A percentile compares a stretch with the other conserved stretches of the same genome.
These are phyloP conservation scores for Fonsecaea pugnacius DNA, from an alignment of 2,329 filamentous ascomycete species.

Conservation along the genomic window DNA sequence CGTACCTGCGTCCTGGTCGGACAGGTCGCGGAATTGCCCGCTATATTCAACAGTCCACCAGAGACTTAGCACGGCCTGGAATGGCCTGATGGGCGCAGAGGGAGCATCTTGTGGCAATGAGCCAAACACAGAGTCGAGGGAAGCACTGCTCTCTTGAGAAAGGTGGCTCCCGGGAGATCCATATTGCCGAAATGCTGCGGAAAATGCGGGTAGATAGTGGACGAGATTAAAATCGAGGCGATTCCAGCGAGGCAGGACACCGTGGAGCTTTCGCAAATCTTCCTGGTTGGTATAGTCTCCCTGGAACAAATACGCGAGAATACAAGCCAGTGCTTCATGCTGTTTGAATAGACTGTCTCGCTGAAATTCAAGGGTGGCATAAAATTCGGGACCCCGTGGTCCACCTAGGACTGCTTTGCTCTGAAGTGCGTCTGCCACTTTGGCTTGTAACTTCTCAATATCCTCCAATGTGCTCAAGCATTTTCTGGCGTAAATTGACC, in stretches of 20 bases:
- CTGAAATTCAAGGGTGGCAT: slow-evolving; percentile 80
- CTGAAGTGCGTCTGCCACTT: slow-evolving; percentile 74
- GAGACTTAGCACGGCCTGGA: slow-evolving; percentile 76
- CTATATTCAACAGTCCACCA: slow-evolving; percentile 96
- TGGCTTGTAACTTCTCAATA: slow-evolving; percentile 76
- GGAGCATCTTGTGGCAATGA: slow-evolving; percentile 48
- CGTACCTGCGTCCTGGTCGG: slow-evolving; percentile 55
- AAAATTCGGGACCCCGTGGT: slow-evolving; percentile 64
- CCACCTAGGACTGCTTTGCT: slow-evolving; percentile 76
- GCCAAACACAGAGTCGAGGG: slow-evolving; percentile 60
- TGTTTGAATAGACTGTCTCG: slow-evolving; percentile 80
- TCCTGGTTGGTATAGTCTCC: slow-evolving; percentile 69
- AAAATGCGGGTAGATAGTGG: slow-evolving; percentile 80
- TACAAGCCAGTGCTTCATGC: slow-evolving; percentile 84
- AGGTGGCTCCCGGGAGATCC: slow-evolving; percentile 58
- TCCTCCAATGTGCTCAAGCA: slow-evolving; percentile 77
- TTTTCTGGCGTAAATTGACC: slow-evolving; percentile 69
- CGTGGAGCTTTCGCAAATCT: slow-evolving; percentile 76
- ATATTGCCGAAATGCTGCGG: slow-evolving; percentile 75
- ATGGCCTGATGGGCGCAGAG: slow-evolving; percentile 60
- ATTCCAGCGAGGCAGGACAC: slow-evolving; percentile 64
- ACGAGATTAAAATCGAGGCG: slow-evolving; percentile 75
- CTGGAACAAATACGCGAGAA: slow-evolving; percentile 78
- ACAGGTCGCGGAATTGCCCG: slow-evolving; percentile 79
- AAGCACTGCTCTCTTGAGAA: slow-evolving; percentile 36